A percentile compares a stretch with the other conserved stretches of the same genome.
Conservation (phyloP, 257 asterid genomes). For the Voacanga thouarsii region DNA sequence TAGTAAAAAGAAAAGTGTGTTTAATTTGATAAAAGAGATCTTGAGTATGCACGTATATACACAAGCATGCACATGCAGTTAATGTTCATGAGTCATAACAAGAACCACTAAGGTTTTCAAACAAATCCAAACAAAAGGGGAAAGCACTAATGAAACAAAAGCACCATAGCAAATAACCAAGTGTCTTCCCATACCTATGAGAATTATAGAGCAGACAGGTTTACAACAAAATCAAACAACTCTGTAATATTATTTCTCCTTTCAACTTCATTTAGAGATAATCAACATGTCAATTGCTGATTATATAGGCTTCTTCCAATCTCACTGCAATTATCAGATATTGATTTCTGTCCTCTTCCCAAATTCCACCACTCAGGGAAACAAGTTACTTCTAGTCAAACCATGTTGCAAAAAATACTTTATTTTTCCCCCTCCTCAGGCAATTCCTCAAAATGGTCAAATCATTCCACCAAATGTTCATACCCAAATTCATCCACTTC, state of each 20-base stretch:
- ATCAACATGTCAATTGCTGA: neutral
- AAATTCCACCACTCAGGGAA: conserved; percentile 5
- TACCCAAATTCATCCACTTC: neutral
- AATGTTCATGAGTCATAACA: no score
- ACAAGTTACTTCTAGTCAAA: neutral
- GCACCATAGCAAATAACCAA: neutral
- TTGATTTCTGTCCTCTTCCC: neutral
- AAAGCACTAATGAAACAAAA: neutral
- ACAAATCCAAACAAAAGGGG: neutral
- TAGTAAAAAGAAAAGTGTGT: neutral
- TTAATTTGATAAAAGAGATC: neutral
- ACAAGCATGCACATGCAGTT: no score
- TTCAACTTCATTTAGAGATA: neutral
- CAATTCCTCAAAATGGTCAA: neutral
- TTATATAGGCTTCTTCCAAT: neutral
- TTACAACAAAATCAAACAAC: no score
- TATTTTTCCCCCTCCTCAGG: neutral
- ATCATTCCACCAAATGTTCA: neutral
- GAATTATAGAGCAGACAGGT: neutral
- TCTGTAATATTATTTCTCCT: neutral
- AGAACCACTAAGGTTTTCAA: no score
- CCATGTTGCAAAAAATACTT: neutral
- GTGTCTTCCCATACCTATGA: neutral
- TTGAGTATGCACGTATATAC: no score
- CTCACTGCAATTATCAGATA: neutral